Conservation (phyloP, 495 filamentous ascomycete species). For the Jackrogersella minutella region DNA sequence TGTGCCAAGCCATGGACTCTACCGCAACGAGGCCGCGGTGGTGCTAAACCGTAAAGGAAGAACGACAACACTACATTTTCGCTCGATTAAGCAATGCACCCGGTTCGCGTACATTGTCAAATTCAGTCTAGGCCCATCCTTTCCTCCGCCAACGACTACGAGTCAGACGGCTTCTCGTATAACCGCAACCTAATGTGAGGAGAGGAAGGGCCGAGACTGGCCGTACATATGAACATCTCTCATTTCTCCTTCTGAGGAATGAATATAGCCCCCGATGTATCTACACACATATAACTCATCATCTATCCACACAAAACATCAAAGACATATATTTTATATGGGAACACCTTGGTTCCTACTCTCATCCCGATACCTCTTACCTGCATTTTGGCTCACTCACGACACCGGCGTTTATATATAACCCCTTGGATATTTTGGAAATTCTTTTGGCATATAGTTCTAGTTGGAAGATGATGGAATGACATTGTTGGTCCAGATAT, state of each 20-base stretch:
- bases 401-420: slow-evolving; percentile 16
- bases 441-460: neutral
- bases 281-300: slow-evolving; percentile 27
- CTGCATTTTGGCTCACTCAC: neutral
- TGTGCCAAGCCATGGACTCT: slow-evolving; percentile 62
- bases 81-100: slow-evolving; percentile 11
- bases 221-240: slow-evolving; percentile 21
- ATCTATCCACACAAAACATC: neutral
- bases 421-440: neutral
- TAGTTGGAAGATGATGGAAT: neutral
- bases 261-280: slow-evolving; percentile 32
- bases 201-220: neutral
- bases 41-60: slow-evolving; percentile 46
- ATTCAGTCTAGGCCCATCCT: neutral
- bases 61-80: slow-evolving; percentile 19
- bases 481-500: too few species aligned
- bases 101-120: slow-evolving; percentile 28
- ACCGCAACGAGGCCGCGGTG: slow-evolving; percentile 52
- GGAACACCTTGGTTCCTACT: neutral
- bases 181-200: neutral
- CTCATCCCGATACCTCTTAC: neutral
- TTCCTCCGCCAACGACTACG: neutral
- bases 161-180: neutral
- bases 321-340: neutral
- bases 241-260: slow-evolving; percentile 39